phyloP scores from a whole-genome alignment of 768 basidiomycete species.

The Melanogaster broomeanus region DNA sequence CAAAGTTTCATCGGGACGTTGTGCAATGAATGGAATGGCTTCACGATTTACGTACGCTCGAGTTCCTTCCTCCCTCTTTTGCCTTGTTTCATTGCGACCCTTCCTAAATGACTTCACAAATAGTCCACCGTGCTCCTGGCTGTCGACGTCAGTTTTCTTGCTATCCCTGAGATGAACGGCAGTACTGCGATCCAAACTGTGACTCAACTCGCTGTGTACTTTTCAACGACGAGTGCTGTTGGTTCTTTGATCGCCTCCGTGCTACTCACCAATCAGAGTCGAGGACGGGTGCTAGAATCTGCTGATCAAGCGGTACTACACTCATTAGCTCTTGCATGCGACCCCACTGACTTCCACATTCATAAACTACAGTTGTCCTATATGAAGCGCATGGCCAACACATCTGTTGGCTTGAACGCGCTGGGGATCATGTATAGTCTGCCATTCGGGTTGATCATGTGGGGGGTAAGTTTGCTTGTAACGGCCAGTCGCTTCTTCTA shows the following conservation, averaged over 20 bases:
- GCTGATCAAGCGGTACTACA: slow-evolving; percentile 5
- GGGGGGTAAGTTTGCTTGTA: neutral
- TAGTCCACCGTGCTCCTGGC: slow-evolving; percentile 12
- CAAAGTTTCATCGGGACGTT: slow-evolving; percentile 1
- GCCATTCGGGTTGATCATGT: neutral
- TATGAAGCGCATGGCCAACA: neutral
- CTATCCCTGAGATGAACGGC: neutral
- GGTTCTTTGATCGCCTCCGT: slow-evolving; percentile 5
- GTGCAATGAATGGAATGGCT: slow-evolving; percentile 6
- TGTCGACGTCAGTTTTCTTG: slow-evolving; percentile 9
- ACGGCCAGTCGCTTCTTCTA: neutral
- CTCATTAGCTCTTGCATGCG: neutral
- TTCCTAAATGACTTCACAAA: neutral
- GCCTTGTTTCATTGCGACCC: neutral
- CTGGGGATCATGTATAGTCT: slow-evolving; percentile 2
- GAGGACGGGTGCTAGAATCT: slow-evolving; percentile 15
- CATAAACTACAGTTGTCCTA: neutral
- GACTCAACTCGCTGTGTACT: neutral
- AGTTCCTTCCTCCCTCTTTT: neutral
- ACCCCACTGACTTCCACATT: neutral
- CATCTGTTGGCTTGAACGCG: neutral
- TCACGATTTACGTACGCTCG: slow-evolving; percentile 5
- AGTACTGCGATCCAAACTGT: neutral
- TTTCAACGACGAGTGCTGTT: slow-evolving; percentile 4
- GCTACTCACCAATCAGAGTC: slow-evolving; percentile 29